phyloP scores from a whole-genome alignment of 108 stramenopile genomes.

The Parietichytrium sp. region DNA sequence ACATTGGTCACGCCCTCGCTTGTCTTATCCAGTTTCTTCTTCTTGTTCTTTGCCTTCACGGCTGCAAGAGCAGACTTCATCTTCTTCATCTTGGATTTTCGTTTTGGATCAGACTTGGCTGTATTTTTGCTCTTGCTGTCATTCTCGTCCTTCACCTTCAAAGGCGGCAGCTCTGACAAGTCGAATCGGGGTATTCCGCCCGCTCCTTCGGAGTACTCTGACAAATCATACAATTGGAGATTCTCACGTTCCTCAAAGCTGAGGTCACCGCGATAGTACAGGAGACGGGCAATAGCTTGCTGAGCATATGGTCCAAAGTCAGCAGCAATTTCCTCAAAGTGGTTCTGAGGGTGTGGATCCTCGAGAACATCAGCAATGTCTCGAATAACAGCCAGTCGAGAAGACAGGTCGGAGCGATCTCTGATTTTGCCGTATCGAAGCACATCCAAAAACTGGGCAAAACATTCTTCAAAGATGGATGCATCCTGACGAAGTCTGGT shows the following conservation, averaged over 20 bases:
- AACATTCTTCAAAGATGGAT: background rate
- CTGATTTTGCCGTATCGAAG: background rate
- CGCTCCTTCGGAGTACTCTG: background rate
- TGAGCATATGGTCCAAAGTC: background rate
- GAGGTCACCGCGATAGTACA: slow-evolving; percentile 2
- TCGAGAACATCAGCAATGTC: background rate
- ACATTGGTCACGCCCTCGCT: background rate
- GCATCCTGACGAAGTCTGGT: background rate
- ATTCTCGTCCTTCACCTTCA: background rate
- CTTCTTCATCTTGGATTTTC: background rate
- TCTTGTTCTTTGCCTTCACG: background rate
- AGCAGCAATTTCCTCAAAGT: background rate
- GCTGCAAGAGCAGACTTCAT: background rate
- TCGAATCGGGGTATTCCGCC: background rate
- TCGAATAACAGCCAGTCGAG: background rate
- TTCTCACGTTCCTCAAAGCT: background rate
- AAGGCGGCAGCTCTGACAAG: background rate
- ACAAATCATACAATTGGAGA: background rate
- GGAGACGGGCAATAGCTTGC: slow-evolving; percentile 15
- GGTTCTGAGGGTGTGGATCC: background rate
- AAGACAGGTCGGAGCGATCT: background rate
- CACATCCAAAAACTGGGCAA: background rate
- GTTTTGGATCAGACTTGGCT: background rate
- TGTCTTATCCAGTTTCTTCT: background rate
- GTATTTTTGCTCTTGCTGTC: background rate